Base-by-base conservation (phyloP, 148 eudicot genomes). In the Salicornia ramosissima region DNA sequence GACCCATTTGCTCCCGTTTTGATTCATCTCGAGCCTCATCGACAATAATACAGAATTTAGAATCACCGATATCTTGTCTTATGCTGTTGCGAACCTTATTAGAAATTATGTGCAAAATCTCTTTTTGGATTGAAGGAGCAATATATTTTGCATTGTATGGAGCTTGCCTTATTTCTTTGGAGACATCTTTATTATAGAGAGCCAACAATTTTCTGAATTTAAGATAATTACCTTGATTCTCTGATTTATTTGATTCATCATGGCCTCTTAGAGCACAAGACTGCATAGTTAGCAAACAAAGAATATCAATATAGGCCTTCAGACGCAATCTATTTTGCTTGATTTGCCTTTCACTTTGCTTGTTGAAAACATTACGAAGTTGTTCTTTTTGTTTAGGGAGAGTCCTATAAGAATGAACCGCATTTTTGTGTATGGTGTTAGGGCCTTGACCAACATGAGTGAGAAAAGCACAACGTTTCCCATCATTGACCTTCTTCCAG, bases 181-280 rank as follows among this genome's bases (percentile, higher is more conserved):
- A 58, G 13, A 43, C 47, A 43, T 43, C 13, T 43, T 43, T 43
- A 43, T 43, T 43, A 43, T 43, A 43, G 2, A 11, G 7, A 43
- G 13, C 14, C 10, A 52, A 21, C 12, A 21, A 9, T 22, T 52
- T 7, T 22, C 28, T 52, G 28, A 52, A 52, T 52, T 52, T 28
- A 21, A 22, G 29, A 22, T 7, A 52, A 3, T 52, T 52, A 21
- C 56, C 56, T 52, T 52, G 56, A 21, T 52, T 52, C 28, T 52
- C 29, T 1, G 10, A 52, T 2, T 22, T 22, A 2, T 14, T 16
- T 6, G 60, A 62, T 31, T 71, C 75, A 51, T 71, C 50, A 34
- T 71, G 60, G 26, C 75, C 75, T 36, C 75, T 71, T 26, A 71
- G 51, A 8, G 75, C 15, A 29, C 68, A 71, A 14, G 75, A 1